Evolutionary conservation across 1,284 basidiomycete genomes (phyloP).

Genomic region (Ganoderma sinense): DNA sequence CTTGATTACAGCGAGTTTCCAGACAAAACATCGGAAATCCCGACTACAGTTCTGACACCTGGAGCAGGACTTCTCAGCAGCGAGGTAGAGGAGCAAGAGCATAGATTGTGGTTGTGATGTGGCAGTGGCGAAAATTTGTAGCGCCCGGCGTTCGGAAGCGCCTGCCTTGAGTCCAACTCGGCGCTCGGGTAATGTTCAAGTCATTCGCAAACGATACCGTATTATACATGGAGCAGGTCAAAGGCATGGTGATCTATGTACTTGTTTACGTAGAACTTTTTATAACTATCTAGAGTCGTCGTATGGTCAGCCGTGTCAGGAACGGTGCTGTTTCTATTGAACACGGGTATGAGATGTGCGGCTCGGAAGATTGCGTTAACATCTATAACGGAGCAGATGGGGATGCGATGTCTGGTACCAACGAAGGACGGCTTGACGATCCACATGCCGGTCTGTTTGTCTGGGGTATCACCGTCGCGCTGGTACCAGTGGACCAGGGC

Average conservation of each 20-base stretch:
- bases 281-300: slow-evolving; percentile 2
- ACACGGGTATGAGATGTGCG: slow-evolving; percentile 29
- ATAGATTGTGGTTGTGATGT: too few species aligned
- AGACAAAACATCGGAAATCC: too few species aligned
- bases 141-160: too few species aligned
- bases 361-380: slow-evolving; percentile 22
- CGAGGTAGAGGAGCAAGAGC: too few species aligned
- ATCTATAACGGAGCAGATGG: slow-evolving; percentile 13
- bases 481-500: slow-evolving; percentile 34
- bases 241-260: slow-evolving; percentile 19
- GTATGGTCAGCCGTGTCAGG: background rate
- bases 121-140: too few species aligned
- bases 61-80: too few species aligned
- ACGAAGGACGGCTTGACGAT: slow-evolving; percentile 26
- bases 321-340: slow-evolving; percentile 5
- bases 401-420: background rate
- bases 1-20: too few species aligned
- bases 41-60: too few species aligned
- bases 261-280: slow-evolving; percentile 13
- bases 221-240: background rate
- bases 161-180: too few species aligned
- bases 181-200: too few species aligned
- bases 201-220: too few species aligned
- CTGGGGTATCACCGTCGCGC: slow-evolving; percentile 22
- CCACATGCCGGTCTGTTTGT: slow-evolving; percentile 35